These are phyloP conservation scores for Terana coerulea DNA, from an alignment of 768 basidiomycete genomes.

Conservation along the genomic window DNA sequence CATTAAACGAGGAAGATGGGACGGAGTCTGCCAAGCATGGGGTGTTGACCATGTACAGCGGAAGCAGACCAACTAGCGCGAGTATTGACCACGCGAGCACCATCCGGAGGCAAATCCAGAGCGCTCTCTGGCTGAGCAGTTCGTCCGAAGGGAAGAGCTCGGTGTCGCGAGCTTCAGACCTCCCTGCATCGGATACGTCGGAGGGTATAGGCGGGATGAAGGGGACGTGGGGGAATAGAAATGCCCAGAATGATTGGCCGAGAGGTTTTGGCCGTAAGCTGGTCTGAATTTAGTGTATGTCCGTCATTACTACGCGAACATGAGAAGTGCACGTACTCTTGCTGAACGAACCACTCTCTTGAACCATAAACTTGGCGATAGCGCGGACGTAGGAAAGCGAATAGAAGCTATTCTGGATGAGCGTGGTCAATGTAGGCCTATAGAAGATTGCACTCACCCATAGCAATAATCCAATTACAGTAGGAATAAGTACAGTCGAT, in stretches of 20 bases:
- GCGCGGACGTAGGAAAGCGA: slow-evolving; percentile 64
- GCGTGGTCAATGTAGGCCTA: not conserved
- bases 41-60: slow-evolving; percentile 63
- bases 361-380: slow-evolving; percentile 69
- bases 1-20: slow-evolving; percentile 41
- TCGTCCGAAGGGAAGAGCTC: slow-evolving; percentile 71
- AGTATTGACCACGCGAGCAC: slow-evolving; percentile 65
- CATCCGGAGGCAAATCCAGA: slow-evolving; percentile 64
- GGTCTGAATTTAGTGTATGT: not conserved
- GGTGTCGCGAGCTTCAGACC: slow-evolving; percentile 46
- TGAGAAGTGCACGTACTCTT: slow-evolving; percentile 49
- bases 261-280: slow-evolving; percentile 66
- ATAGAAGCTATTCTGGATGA: slow-evolving; percentile 45
- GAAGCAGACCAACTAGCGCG: slow-evolving; percentile 67
- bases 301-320: not conserved
- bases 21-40: slow-evolving; percentile 64
- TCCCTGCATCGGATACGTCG: slow-evolving; percentile 53
- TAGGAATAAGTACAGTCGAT: slow-evolving; percentile 53
- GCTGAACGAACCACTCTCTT: slow-evolving; percentile 75
- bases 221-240: slow-evolving; percentile 68
- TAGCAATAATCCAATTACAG: slow-evolving; percentile 54
- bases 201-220: slow-evolving; percentile 55
- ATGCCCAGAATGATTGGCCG: slow-evolving; percentile 55
- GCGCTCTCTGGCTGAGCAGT: slow-evolving; percentile 63
- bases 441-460: slow-evolving; percentile 53